Evolutionary conservation across 2,329 filamentous ascomycete species (phyloP).

Genomic region (Zymoseptoria passerinii): DNA sequence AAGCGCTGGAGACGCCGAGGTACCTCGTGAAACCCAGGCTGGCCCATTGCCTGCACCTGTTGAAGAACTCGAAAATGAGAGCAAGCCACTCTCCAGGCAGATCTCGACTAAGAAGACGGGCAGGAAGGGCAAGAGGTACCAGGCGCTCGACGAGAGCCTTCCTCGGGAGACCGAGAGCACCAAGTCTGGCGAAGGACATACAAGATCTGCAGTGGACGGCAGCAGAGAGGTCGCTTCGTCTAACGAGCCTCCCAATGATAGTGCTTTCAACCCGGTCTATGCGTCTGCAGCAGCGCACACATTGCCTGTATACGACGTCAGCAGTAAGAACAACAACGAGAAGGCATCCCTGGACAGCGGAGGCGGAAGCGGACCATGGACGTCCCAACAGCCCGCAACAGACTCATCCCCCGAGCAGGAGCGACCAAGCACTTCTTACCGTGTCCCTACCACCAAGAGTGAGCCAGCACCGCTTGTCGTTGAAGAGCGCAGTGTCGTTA

Average conservation of each 20-base stretch:
- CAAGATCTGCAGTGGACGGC: background rate
- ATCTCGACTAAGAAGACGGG: conserved; percentile 16
- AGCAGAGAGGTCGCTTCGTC: conserved; percentile 1
- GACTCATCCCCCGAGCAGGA: background rate
- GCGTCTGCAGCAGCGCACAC: conserved; percentile 16
- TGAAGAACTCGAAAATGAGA: background rate
- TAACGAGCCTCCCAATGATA: background rate
- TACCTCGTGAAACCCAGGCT: background rate
- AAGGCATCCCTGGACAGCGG: background rate
- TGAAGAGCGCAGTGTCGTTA: conserved; percentile 10
- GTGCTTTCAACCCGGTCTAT: conserved; percentile 3
- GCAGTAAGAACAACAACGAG: background rate
- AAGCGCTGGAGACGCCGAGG: background rate
- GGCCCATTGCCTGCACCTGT: conserved; percentile 10
- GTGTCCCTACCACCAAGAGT: conserved; percentile 8
- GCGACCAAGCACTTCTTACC: conserved; percentile 8
- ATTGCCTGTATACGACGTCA: conserved; percentile 1
- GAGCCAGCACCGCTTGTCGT: conserved; percentile 13
- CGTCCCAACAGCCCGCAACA: background rate
- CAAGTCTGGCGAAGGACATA: background rate
- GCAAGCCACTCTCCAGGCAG: conserved; percentile 5
- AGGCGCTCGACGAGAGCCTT: background rate
- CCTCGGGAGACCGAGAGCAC: background rate
- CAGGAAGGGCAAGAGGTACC: conserved; percentile 22
- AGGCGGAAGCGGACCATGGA: background rate